phyloP scores from a whole-genome alignment of 1,139 yeast species.

The Geotrichum restrictum region DNA sequence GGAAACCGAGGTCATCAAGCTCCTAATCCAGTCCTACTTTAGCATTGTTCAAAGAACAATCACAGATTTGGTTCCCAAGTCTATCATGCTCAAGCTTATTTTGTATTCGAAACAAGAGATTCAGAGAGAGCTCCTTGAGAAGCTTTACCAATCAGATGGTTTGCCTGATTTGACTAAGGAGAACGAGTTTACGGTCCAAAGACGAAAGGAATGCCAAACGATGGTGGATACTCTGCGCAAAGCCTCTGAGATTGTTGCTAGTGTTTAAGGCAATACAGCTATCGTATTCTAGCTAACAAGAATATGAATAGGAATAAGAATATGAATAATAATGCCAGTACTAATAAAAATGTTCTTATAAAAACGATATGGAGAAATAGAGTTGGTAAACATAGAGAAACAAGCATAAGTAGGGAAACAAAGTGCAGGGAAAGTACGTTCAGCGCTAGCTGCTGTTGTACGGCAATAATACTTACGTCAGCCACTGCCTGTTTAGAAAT shows the following conservation, averaged over 20 bases:
- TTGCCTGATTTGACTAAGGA: slow-evolving; percentile 81
- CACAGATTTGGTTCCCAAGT: slow-evolving; percentile 90
- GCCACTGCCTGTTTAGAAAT: too few species aligned
- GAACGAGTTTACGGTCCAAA: slow-evolving; percentile 85
- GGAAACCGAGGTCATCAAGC: slow-evolving; percentile 95
- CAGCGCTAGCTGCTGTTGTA: too few species aligned
- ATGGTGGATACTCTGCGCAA: slow-evolving; percentile 90
- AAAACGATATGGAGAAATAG: too few species aligned
- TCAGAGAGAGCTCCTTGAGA: slow-evolving; percentile 85
- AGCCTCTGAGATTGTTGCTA: slow-evolving; percentile 85
- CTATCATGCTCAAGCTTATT: slow-evolving; percentile 86
- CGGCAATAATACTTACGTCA: too few species aligned
- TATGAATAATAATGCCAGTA: too few species aligned
- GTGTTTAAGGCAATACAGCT: slow-evolving; percentile 26
- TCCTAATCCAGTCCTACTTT: slow-evolving; percentile 83
- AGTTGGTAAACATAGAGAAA: too few species aligned
- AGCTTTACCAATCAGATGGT: slow-evolving; percentile 75
- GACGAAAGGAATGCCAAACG: slow-evolving; percentile 89
- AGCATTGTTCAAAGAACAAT: slow-evolving; percentile 89
- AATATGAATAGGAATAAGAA: too few species aligned
- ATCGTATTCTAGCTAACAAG: too few species aligned
- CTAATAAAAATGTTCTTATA: too few species aligned
- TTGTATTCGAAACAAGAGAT: slow-evolving; percentile 71
- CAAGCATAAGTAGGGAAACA: too few species aligned
- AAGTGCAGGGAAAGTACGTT: too few species aligned